These are phyloP conservation scores for Lactarius sp. DNA, from an alignment of 768 basidiomycete species.

Conservation along the genomic window DNA sequence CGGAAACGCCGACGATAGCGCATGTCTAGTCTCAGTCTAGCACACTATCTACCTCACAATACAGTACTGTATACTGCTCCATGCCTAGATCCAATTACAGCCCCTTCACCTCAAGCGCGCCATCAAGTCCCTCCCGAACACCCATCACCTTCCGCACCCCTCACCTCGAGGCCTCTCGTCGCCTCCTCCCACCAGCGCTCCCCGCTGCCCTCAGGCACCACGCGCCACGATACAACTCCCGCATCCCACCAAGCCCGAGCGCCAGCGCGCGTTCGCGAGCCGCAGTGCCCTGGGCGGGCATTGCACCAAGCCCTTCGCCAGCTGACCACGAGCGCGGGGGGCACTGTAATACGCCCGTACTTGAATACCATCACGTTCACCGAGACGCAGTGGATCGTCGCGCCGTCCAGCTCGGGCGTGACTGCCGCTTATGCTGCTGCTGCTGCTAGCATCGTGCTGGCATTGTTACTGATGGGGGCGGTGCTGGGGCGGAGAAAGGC, in stretches of 20 bases:
- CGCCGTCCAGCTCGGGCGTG: slow-evolving; percentile 47
- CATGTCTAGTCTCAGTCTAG: background rate
- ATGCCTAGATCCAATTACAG: background rate
- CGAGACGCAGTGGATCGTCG: slow-evolving; percentile 55
- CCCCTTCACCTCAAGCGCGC: slow-evolving; percentile 19
- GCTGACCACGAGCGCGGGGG: slow-evolving; percentile 60
- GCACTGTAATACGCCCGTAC: slow-evolving; percentile 64
- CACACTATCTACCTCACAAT: too few species aligned
- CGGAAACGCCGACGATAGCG: background rate
- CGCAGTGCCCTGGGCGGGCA: slow-evolving; percentile 22
- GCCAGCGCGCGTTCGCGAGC: slow-evolving; percentile 27
- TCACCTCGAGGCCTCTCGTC: slow-evolving; percentile 38
- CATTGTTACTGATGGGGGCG: background rate
- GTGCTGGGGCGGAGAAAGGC: background rate
- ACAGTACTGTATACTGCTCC: background rate
- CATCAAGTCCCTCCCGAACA: slow-evolving; percentile 34
- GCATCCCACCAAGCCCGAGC: slow-evolving; percentile 39
- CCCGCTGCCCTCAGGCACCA: slow-evolving; percentile 48
- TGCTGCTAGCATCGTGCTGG: background rate
- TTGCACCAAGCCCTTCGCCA: slow-evolving; percentile 48
- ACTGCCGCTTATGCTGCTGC: background rate
- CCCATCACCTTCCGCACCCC: slow-evolving; percentile 28
- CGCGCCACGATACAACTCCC: slow-evolving; percentile 47
- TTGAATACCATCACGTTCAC: slow-evolving; percentile 68
- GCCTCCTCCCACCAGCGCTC: slow-evolving; percentile 68